Base-by-base conservation (phyloP, 768 basidiomycete species). In the Tephrocybe sp. region DNA sequence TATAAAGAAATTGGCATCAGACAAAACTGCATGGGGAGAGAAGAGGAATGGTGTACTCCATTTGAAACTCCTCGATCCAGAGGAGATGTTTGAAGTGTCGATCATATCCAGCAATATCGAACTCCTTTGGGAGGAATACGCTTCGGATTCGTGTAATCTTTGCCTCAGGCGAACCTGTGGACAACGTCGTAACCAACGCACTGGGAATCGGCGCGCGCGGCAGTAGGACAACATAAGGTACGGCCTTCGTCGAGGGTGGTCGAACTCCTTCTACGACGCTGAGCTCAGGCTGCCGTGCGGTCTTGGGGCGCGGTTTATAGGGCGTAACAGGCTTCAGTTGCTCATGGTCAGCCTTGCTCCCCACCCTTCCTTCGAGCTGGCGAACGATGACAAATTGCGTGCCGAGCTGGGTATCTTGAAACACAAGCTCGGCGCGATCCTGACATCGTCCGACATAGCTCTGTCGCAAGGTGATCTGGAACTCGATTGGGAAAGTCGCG, bases 361-460 rank as follows among this genome's bases (percentile, higher is more conserved):
- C 82, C 8, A 84, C 72, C 26, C 76, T 70, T 7, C 65, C 78
- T 8, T 57, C 60, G 2, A 83, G 52, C 1, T 66, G 53, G 1
- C 80, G 75, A 0, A 73, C 68, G 28, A 86, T 84, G 11, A 76
- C 54, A 56, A 84, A 84, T 1, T 54, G 63, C 30, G 75, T 73
- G 8, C 63, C 58, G 9, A 77, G 65, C 21, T 68, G 67, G 0
- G 60, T 57, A 52, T 83, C 78, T 52, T 78, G 63, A 57, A 87
- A 80, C 0, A 72, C 44, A 16, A 87, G 52, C 53, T 85, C 82
- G 3, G 80, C 51, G 0, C 79, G 73, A 37, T 81, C 80, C 43
- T 81, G 72, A 49, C 71, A 80, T 2, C 77, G 68, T 9, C 84
- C 83, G 25, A 68, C 63, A 43, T 69, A 58, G 0, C 31, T 26